Base-by-base conservation (phyloP, 2,329 filamentous ascomycete species). In the Sclerotinia glacialis region DNA sequence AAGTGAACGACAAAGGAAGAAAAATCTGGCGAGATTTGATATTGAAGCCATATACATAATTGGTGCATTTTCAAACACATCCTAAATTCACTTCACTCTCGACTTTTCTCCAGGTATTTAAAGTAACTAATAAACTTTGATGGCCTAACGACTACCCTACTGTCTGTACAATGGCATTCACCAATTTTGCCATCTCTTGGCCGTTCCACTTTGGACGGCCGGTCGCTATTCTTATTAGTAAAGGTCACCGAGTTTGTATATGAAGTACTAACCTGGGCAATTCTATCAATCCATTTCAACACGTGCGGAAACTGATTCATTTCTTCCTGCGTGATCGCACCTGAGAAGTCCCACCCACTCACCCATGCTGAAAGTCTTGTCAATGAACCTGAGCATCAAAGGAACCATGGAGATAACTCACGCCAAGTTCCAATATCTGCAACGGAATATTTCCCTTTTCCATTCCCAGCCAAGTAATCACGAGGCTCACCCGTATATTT, bases 371-470 rank as follows among this genome's bases (percentile, higher is more conserved):
- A 7, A 54, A 23, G 5, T 21, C 23, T n/a, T 46, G 60, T 64
- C 34, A 64, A 31, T 23, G 5, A 42, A 42, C 12, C 37, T 14
- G 37, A 4, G 28, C 3, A 12, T 18, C 23, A 34, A 23, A n/a
- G 0, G n/a, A 2, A 31, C 4, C 4, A 34, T 54, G 12, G 8
- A 23, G 11, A 55, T 2, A 14, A 46, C 62, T 55, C 26, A 64
- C 50, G 49, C 81, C 81, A 84, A 1, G 81, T 79, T 67, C 81
- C 81, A 65, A 85, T 83, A 70, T 85, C 83, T 12, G 83, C 82
- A 28, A 84, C 77, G 23, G 77, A 79, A 73, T 85, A 86, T 72
- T 82, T 84, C n/a, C 83, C 83, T 69, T 81, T 80, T 1, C 81
- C 82, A 12, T 80, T 79, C 0, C 83, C 83, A 26, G 82, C 83